Base-by-base conservation (phyloP, 139 green algal species). In the Tetraselmis striata region DNA sequence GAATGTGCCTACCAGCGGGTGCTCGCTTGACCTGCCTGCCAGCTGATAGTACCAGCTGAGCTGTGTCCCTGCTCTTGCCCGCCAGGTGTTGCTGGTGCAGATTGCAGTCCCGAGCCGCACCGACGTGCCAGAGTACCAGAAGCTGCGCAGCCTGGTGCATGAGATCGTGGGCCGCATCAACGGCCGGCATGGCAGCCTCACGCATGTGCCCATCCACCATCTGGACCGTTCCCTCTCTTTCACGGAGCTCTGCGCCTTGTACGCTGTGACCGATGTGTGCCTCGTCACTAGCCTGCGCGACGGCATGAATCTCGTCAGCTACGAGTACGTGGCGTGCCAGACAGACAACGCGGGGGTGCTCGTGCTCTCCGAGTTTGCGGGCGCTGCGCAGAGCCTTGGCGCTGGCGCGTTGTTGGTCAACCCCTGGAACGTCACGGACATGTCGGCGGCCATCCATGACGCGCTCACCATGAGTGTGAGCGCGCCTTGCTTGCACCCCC, bases 91-190 rank as follows among this genome's bases (percentile, higher is more conserved):
- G 32, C 88, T 98, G 77, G 95, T 98, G n/a, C 97, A 99, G 92
- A 99, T 99, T 59, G 97, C 97, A 1, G 96, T 99, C 1, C 97
- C 97, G 1, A 95, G 92, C 0, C 90, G 96, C 31, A 97, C 92
- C 0, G 95, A 99, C 77, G 97, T 99, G 24, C 95, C 96, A 0
- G 97, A 99, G 86, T 99, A 98, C 83, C 93, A 97, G 87, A 92
- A 92, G 83, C 90, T 99, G 87, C 87, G 94, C 27, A 93, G 85
- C 32, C 95, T 96, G 91, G 96, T 99, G 75, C 97, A 99, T 83
- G 97, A 99, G 93, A 97, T 99, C 2, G 97, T 99, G 58, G 97
- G 97, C 1, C 92, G 97, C 82, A 99, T 99, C 90, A 99, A 99
- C 86, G 97, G 97, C 22, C 84, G 89, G 77, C 99, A 98, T 84